Percentiles rank a stretch among this genome's conserved stretches.
phyloP scores from a whole-genome alignment of 441 rosid genomes.

The Theobroma grandiflorum region DNA sequence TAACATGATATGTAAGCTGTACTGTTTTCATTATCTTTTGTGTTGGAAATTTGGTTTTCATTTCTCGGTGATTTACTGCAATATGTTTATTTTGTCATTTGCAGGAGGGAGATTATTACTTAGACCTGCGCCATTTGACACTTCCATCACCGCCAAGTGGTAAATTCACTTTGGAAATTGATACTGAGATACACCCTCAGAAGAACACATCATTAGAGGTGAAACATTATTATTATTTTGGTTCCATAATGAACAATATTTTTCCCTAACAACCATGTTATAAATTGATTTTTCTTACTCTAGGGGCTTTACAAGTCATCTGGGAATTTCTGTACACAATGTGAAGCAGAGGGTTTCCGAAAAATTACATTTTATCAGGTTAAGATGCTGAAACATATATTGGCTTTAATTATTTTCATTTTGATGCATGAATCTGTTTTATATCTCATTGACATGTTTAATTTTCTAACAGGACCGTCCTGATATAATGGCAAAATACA shows the following conservation, averaged over 20 bases:
- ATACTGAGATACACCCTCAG: constrained; percentile 86
- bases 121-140: constrained; percentile 77
- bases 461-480: constrained; percentile 79
- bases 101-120: constrained; percentile 70
- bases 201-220: constrained; percentile 96
- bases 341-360: constrained; percentile 98
- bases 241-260: background rate
- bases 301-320: constrained; percentile 98
- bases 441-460: constrained; percentile 27
- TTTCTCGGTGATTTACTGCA: background rate
- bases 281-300: constrained; percentile 24
- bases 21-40: background rate
- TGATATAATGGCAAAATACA: constrained; percentile 97
- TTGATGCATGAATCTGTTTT: constrained; percentile 23
- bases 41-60: background rate
- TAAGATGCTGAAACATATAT: constrained; percentile 13
- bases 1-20: background rate
- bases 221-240: constrained; percentile 16
- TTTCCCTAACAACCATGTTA: constrained; percentile 1
- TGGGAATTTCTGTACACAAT: constrained; percentile 93
- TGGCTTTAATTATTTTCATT: constrained; percentile 22
- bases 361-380: constrained; percentile 97
- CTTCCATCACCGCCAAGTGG: constrained; percentile 67
- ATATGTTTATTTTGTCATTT: constrained; percentile 7
- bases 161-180: constrained; percentile 76